These are phyloP conservation scores for Gossypium bickii DNA, from an alignment of 345 rosid species.

Conservation along the genomic window DNA sequence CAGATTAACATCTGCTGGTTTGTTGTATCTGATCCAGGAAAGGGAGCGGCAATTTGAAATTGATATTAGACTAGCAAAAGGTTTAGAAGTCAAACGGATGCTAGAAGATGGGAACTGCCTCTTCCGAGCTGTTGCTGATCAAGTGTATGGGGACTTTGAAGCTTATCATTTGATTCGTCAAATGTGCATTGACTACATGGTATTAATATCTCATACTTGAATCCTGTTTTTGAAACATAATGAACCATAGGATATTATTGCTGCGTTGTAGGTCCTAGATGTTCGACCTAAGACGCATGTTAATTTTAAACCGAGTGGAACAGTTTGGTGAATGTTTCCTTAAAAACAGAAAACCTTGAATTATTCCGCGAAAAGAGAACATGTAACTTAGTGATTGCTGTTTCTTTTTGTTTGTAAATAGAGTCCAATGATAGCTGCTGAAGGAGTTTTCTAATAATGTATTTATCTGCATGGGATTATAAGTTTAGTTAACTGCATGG, in stretches of 20 bases:
- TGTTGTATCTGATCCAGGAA: conserved; percentile 51
- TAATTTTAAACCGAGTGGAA: neutral
- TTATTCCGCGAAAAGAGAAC: neutral
- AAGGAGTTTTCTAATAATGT: neutral
- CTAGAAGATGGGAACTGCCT: conserved; percentile 99
- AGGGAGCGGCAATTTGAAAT: conserved; percentile 88
- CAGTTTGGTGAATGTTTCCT: neutral
- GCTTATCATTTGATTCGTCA: conserved; percentile 63
- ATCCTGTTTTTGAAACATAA: neutral
- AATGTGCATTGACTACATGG: conserved; percentile 99
- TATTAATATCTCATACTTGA: conserved; percentile 25
- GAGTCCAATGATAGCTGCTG: no score
- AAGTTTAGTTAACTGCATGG: neutral
- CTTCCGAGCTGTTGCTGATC: conserved; percentile 97
- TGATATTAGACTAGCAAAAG: conserved; percentile 71
- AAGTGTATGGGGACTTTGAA: conserved; percentile 95
- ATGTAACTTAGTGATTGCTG: neutral
- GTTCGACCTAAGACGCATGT: neutral
- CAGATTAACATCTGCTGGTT: neutral
- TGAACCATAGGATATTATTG: neutral
- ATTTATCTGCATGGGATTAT: neutral
- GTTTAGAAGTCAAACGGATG: conserved; percentile 91
- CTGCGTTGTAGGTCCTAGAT: neutral
- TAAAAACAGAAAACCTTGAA: neutral
- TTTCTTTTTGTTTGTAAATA: neutral